Base-by-base conservation (phyloP, 306 rosid genomes). In the Castanea crenata region DNA sequence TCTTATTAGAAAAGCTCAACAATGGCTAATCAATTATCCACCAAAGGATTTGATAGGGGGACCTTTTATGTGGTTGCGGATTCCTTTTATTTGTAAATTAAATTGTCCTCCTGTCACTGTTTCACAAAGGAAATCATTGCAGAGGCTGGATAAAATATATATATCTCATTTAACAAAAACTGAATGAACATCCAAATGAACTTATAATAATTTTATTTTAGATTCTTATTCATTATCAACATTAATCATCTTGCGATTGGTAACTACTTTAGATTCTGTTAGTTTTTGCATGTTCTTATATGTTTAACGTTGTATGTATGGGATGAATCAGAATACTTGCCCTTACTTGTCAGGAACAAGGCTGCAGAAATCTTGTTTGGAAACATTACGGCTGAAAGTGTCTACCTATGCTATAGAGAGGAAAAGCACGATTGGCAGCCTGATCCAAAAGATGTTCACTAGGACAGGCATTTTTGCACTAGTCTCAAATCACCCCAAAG, bases 341-440 rank as follows among this genome's bases (percentile, higher is more conserved):
- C 93, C 2, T 71, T 90, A 78, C 90, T 92, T 0, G 92, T 94
- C 55, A 91, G 69, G 87, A 91, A 92, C 85, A 89, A 73, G 77
- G 97, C 91, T 0, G 97, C 97, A 44, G 97, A 91, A 71, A 83
- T 91, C 73, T 86, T 94, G 89, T 94, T 92, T 79, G 97, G 93
- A 55, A 94, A 91, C 83, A 81, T 92, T 78, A 89, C 78, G 83
- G 98, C 97, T 31, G 93, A 89, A 73, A 84, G 85, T 46, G 91
- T 92, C 11, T 83, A 81, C 76, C 83, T 76, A 0, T 71, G 88
- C 80, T 87, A 86, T 52, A 87, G 64, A 80, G 86, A 71, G 56
- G 87, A 76, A 32, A 84, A 62, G 62, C 78, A 65, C 21, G 62
- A 70, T 18, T 71, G 31, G 57, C 69, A 76, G 20, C 71, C 63